These are phyloP conservation scores for Didymella pinodella DNA, from an alignment of 2,329 filamentous ascomycete genomes.

Conservation along the genomic window DNA sequence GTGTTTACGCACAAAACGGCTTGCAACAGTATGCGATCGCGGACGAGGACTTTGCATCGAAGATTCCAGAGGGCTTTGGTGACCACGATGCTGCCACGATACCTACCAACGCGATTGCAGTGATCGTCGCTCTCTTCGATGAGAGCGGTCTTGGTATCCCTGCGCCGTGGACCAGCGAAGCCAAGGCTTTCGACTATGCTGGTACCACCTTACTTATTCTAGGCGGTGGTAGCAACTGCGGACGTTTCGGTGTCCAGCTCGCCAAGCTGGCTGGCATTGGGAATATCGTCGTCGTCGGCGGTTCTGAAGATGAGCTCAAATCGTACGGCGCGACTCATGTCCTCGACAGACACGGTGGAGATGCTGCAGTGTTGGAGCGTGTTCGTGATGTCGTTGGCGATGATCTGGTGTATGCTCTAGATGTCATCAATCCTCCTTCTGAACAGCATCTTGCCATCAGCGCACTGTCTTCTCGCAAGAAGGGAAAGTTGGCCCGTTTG, in stretches of 20 bases:
- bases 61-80: not conserved
- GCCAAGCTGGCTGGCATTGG: slow-evolving; percentile 1
- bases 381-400: slow-evolving; percentile 1
- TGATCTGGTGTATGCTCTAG: not conserved
- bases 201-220: not conserved
- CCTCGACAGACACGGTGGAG: not conserved
- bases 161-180: not conserved
- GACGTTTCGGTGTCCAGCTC: slow-evolving; percentile 3
- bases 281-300: slow-evolving; percentile 1
- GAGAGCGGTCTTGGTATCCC: slow-evolving; percentile 1
- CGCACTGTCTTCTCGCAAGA: slow-evolving; percentile 2
- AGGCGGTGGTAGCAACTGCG: slow-evolving; percentile 3
- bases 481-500: slow-evolving; percentile 1
- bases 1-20: not conserved
- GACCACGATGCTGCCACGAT: slow-evolving; percentile 2
- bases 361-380: not conserved
- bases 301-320: slow-evolving; percentile 1
- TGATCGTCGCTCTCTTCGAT: slow-evolving; percentile 5
- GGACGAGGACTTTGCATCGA: not conserved
- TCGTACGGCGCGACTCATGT: not conserved
- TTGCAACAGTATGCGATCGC: not conserved
- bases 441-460: slow-evolving; percentile 5
- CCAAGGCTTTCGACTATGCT: not conserved
- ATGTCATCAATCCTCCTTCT: slow-evolving; percentile 3
- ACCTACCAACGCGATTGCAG: slow-evolving; percentile 1